Evolutionary conservation across 2,329 filamentous ascomycete genomes (phyloP).

Genomic region (Alternaria burnsii): DNA sequence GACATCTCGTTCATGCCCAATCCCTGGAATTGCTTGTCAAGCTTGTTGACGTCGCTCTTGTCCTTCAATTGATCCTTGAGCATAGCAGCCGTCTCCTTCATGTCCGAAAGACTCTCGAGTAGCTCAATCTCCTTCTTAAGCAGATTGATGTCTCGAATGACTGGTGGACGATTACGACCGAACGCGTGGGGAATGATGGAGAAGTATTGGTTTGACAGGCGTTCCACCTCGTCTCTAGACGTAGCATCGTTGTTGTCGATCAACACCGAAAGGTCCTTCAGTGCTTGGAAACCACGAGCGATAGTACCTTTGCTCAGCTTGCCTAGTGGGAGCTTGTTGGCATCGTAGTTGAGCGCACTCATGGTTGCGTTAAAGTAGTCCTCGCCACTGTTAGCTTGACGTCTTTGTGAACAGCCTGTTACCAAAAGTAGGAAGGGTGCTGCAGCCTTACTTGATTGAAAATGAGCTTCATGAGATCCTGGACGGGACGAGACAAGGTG

Average conservation of each 20-base stretch:
- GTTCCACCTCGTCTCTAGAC: slow-evolving; percentile 61
- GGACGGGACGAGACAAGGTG: slow-evolving; percentile 67
- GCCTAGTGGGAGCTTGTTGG: slow-evolving; percentile 80
- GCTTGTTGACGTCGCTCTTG: slow-evolving; percentile 63
- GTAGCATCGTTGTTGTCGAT: slow-evolving; percentile 65
- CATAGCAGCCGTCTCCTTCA: slow-evolving; percentile 82
- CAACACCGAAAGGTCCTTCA: slow-evolving; percentile 77
- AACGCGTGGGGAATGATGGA: slow-evolving; percentile 84
- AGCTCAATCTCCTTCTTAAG: slow-evolving; percentile 82
- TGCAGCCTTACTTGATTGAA: slow-evolving; percentile 69
- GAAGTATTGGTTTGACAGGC: slow-evolving; percentile 80
- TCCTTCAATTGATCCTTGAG: slow-evolving; percentile 70
- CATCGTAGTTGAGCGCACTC: slow-evolving; percentile 73
- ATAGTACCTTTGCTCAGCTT: slow-evolving; percentile 85
- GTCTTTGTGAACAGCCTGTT: neutral
- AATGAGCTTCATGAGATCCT: slow-evolving; percentile 79
- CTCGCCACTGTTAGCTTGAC: slow-evolving; percentile 1
- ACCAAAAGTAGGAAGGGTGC: neutral
- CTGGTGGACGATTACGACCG: slow-evolving; percentile 74
- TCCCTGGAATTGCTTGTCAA: slow-evolving; percentile 77
- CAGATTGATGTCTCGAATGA: slow-evolving; percentile 65
- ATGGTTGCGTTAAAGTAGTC: slow-evolving; percentile 74
- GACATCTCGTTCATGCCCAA: slow-evolving; percentile 81
- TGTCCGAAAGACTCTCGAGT: slow-evolving; percentile 81
- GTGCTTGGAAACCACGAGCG: slow-evolving; percentile 74